Conservation (phyloP, 352 stramenopile genomes). For the Pythium oligandrum region DNA sequence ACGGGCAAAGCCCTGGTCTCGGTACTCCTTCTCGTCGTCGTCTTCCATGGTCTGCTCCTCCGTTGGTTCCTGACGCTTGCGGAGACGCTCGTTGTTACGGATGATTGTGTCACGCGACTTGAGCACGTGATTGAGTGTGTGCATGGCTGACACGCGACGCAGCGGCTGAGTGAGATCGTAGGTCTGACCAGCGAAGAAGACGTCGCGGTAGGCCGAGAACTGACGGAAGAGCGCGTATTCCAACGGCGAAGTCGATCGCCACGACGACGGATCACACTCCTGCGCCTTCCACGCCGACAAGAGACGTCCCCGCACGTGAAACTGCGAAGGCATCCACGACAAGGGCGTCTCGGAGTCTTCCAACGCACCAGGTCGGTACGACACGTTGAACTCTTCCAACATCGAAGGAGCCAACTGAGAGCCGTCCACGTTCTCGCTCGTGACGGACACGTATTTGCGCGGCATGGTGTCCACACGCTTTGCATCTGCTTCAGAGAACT, state of each 20-base stretch:
- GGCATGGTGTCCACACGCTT: constrained; percentile 27
- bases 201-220: constrained; percentile 51
- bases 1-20: constrained; percentile 72
- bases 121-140: constrained; percentile 76
- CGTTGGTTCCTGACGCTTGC: constrained; percentile 29
- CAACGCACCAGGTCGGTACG: constrained; percentile 28
- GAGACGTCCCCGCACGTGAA: constrained; percentile 46
- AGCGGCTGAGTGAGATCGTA: constrained; percentile 45
- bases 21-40: constrained; percentile 64
- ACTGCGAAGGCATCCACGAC: constrained; percentile 8
- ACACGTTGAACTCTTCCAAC: constrained; percentile 38
- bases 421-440: constrained; percentile 12
- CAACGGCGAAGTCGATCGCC: constrained; percentile 30
- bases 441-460: constrained; percentile 33
- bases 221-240: constrained; percentile 50
- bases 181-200: constrained; percentile 70
- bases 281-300: constrained; percentile 41
- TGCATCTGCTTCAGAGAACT: constrained; percentile 43
- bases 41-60: constrained; percentile 8
- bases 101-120: constrained; percentile 65
- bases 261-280: constrained; percentile 25
- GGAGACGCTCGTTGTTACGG: constrained; percentile 68
- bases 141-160: constrained; percentile 62
- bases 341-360: constrained; percentile 20
- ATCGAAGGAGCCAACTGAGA: constrained; percentile 14